Percentiles rank a stretch among this genome's conserved stretches.
These are phyloP conservation scores for Phragmites australis DNA, from an alignment of 176 grass and related monocot genomes.

Conservation along the genomic window DNA sequence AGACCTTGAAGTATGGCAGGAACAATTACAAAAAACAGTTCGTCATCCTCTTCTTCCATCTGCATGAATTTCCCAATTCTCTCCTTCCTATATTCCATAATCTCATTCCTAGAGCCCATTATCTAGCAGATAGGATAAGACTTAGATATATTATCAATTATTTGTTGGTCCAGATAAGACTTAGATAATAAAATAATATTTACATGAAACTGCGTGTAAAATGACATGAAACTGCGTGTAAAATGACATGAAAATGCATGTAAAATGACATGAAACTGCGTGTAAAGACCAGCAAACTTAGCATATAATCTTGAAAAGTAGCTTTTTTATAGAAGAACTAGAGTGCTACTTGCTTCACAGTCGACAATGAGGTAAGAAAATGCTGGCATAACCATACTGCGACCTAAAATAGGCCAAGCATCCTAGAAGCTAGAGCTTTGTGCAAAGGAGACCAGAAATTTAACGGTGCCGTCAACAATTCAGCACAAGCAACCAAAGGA, in stretches of 20 bases:
- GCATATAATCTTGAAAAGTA: too few relatives aligned
- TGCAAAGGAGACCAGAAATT: slow-evolving; percentile 1
- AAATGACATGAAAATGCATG: too few relatives aligned
- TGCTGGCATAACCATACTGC: neutral
- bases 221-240: too few relatives aligned
- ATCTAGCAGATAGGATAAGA: neutral
- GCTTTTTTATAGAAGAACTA: too few relatives aligned
- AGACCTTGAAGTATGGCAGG: neutral
- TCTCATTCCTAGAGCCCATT: neutral
- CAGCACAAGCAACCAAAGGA: neutral
- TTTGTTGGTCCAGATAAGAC: too few relatives aligned
- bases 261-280: too few relatives aligned
- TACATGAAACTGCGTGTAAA: too few relatives aligned
- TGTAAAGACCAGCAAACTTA: too few relatives aligned
- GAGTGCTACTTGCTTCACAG: too few relatives aligned
- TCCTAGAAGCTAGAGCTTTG: neutral
- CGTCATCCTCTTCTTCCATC: neutral
- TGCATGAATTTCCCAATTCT: neutral
- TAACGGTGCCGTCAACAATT: neutral
- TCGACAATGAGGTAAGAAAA: neutral
- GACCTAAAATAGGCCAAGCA: neutral
- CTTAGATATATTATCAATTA: too few relatives aligned
- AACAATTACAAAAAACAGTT: neutral
- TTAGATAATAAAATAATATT: too few relatives aligned
- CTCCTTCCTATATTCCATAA: neutral